Conservation (phyloP, 106 monocot genomes). For the Dioscorea zingiberensis region DNA sequence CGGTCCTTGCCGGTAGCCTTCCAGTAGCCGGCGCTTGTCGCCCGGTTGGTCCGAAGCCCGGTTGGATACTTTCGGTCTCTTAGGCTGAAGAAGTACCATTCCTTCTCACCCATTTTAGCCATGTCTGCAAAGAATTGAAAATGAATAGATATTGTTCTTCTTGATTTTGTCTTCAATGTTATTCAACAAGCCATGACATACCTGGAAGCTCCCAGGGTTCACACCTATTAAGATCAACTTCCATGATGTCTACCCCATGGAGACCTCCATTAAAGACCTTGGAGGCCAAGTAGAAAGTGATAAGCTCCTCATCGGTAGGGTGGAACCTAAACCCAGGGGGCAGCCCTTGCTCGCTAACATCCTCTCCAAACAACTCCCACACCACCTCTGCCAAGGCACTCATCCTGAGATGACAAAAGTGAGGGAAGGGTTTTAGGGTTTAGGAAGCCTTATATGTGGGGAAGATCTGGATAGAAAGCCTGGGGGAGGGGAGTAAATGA, state of each 20-base stretch:
- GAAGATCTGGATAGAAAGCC: neutral
- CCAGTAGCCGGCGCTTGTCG: conserved; percentile 92
- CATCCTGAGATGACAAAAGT: neutral
- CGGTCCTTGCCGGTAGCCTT: conserved; percentile 99
- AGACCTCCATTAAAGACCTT: conserved; percentile 79
- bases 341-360: conserved; percentile 41
- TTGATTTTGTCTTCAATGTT: neutral
- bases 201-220: conserved; percentile 99
- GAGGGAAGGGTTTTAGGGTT: conserved; percentile 1
- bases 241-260: conserved; percentile 59
- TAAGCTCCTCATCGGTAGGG: conserved; percentile 85
- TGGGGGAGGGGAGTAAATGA: conserved; percentile 15
- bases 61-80: conserved; percentile 93
- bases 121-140: conserved; percentile 23
- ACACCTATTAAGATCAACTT: conserved; percentile 87
- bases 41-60: conserved; percentile 81
- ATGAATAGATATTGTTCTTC: too few species aligned
- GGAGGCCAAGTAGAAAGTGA: conserved; percentile 80
- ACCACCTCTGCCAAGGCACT: conserved; percentile 20
- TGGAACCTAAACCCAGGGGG: conserved; percentile 89
- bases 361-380: conserved; percentile 49
- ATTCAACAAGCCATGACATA: conserved; percentile 9
- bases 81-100: conserved; percentile 95
- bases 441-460: neutral
- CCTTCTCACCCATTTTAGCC: conserved; percentile 92